These are phyloP conservation scores for Candida andamanensis DNA, from an alignment of 805 yeast species.

Conservation along the genomic window DNA sequence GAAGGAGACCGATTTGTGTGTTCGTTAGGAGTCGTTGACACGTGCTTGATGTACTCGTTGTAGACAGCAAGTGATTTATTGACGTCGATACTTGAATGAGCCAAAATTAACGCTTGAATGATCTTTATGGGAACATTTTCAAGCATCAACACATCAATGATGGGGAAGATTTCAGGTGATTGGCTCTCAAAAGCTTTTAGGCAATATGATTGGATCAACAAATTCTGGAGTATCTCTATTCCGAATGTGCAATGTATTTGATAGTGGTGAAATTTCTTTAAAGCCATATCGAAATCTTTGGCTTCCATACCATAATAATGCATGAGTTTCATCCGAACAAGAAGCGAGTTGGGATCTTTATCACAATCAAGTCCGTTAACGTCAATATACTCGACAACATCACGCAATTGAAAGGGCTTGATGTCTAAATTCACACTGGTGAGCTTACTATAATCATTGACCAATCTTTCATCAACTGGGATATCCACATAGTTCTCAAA, in stretches of 20 bases:
- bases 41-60: slow-evolving; percentile 40
- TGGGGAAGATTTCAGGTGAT: slow-evolving; percentile 22
- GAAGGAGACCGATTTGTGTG: slow-evolving; percentile 31
- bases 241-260: slow-evolving; percentile 34
- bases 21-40: slow-evolving; percentile 26
- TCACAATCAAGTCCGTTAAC: slow-evolving; percentile 19
- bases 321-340: slow-evolving; percentile 27
- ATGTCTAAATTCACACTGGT: slow-evolving; percentile 1
- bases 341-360: slow-evolving; percentile 22
- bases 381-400: slow-evolving; percentile 19
- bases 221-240: slow-evolving; percentile 36
- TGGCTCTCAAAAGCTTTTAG: slow-evolving; percentile 33
- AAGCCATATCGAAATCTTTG: slow-evolving; percentile 23
- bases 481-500: slow-evolving; percentile 4
- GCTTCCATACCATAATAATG: slow-evolving; percentile 28
- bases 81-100: slow-evolving; percentile 32
- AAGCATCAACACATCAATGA: slow-evolving; percentile 35
- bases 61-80: slow-evolving; percentile 39
- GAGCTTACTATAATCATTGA: slow-evolving; percentile 1
- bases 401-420: slow-evolving; percentile 4
- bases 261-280: slow-evolving; percentile 37
- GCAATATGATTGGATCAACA: slow-evolving; percentile 36
- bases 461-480: slow-evolving; percentile 2
- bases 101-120: slow-evolving; percentile 39
- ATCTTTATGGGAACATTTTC: slow-evolving; percentile 24